Conservation (phyloP, 1,284 basidiomycete species). For the Salmacisia buchloeana region DNA sequence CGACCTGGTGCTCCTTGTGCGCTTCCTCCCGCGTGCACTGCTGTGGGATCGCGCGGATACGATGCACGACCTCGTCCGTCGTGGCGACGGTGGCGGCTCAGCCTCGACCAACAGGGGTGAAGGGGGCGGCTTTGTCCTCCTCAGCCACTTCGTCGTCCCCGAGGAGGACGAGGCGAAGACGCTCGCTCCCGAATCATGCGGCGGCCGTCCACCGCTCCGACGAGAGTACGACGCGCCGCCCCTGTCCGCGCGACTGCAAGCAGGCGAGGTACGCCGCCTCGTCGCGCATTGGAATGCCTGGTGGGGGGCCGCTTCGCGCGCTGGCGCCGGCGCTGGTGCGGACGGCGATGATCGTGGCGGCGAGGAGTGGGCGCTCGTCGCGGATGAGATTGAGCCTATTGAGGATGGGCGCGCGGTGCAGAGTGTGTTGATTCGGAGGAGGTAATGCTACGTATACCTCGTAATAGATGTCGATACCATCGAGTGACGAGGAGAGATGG, state of each 20-base stretch:
- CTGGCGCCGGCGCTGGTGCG: not conserved
- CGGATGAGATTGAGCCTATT: slow-evolving; percentile 8
- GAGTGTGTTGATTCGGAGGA: not conserved
- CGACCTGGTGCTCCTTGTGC: slow-evolving; percentile 5
- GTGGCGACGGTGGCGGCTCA: not conserved
- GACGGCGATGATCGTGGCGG: not conserved
- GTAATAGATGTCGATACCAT: not conserved
- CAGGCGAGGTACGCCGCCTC: not conserved
- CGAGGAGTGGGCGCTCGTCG: slow-evolving; percentile 3
- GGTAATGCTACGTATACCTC: not conserved
- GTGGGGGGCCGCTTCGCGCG: not conserved
- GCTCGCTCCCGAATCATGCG: not conserved
- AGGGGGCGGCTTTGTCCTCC: not conserved
- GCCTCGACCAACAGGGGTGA: not conserved
- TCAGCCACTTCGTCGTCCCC: slow-evolving; percentile 7
- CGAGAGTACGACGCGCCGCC: slow-evolving; percentile 1
- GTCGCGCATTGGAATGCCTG: not conserved
- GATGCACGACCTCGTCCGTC: not conserved
- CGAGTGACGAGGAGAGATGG: not conserved
- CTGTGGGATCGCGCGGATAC: not conserved
- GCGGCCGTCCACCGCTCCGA: not conserved
- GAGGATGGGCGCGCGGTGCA: slow-evolving; percentile 9
- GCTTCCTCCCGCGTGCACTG: slow-evolving; percentile 6
- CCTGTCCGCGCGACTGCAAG: not conserved
- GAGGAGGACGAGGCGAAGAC: not conserved